phyloP scores from a whole-genome alignment of 1,139 yeast species.

The Zygoascus hellenicus region DNA sequence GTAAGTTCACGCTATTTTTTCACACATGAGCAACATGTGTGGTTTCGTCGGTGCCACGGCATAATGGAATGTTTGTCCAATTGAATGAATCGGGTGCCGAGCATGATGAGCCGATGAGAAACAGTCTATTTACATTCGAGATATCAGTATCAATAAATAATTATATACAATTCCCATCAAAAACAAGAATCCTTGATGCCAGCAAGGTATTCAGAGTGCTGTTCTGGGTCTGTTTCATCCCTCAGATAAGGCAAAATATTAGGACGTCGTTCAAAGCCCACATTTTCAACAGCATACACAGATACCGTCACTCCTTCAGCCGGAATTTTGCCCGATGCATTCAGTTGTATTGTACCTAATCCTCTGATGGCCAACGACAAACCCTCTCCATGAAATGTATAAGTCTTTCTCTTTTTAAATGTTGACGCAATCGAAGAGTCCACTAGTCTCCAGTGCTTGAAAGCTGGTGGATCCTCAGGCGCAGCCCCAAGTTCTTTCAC shows the following conservation, averaged over 20 bases:
- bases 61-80: no score
- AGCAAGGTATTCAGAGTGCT: neutral
- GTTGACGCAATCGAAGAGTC: conserved; percentile 18
- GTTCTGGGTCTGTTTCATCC: conserved; percentile 8
- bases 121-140: neutral
- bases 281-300: conserved; percentile 47
- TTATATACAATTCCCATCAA: neutral
- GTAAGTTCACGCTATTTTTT: no score
- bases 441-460: conserved; percentile 11
- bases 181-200: neutral
- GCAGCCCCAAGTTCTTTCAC: conserved; percentile 15
- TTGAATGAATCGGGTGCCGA: no score
- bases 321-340: conserved; percentile 53
- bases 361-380: conserved; percentile 65
- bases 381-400: conserved; percentile 42
- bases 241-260: conserved; percentile 28
- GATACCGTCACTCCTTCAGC: conserved; percentile 37
- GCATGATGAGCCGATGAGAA: neutral
- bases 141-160: neutral
- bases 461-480: neutral
- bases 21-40: no score
- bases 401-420: conserved; percentile 32
- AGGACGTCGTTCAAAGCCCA: conserved; percentile 32
- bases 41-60: no score
- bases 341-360: conserved; percentile 59